Conservation (phyloP, 1,284 basidiomycete genomes). For the Fomitopsis pinicola region DNA sequence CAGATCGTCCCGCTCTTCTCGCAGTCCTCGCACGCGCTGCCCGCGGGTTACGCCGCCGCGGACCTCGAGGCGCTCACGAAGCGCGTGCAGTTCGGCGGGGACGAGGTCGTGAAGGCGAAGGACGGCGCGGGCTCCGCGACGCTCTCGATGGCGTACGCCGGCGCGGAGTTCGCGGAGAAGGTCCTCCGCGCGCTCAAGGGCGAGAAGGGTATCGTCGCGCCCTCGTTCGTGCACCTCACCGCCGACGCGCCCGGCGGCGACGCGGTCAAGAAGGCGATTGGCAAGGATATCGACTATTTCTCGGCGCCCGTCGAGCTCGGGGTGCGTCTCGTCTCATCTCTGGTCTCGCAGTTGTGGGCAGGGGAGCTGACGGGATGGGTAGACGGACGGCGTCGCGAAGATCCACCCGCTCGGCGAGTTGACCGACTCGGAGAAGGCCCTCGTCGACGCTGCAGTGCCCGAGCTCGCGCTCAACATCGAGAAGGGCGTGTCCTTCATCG, state of each 20-base stretch:
- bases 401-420: constrained; percentile 77
- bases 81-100: constrained; percentile 77
- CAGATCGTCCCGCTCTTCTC: constrained; percentile 96
- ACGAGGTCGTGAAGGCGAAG: constrained; percentile 82
- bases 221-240: constrained; percentile 81
- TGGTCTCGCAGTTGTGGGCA: neutral
- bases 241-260: constrained; percentile 74
- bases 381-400: constrained; percentile 79
- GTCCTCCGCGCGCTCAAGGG: constrained; percentile 86
- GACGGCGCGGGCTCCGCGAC: constrained; percentile 75
- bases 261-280: constrained; percentile 57
- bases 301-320: constrained; percentile 83
- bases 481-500: constrained; percentile 32
- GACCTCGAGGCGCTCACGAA: constrained; percentile 52
- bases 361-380: constrained; percentile 1
- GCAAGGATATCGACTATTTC: constrained; percentile 76
- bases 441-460: constrained; percentile 77
- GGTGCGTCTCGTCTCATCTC: constrained; percentile 32
- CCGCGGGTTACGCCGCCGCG: constrained; percentile 47
- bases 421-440: constrained; percentile 66
- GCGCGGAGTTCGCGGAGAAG: constrained; percentile 75
- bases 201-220: constrained; percentile 82
- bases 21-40: constrained; percentile 77
- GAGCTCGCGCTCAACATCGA: constrained; percentile 81
- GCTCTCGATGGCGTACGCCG: constrained; percentile 75